Base-by-base conservation (phyloP, 495 filamentous ascomycete species). In the Neurospora sp. region DNA sequence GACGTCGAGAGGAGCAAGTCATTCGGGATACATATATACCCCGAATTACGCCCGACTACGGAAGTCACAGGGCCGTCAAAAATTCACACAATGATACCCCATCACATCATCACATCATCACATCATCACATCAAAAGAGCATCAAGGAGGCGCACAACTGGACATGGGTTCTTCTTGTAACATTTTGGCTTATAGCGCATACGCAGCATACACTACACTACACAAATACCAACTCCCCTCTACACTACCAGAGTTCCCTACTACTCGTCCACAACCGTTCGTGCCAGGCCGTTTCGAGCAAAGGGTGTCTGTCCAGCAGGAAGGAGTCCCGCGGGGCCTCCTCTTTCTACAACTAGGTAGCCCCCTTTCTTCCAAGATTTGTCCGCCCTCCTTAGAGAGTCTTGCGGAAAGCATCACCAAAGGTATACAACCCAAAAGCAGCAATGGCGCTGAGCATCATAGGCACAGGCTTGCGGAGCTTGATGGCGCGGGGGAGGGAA, bases 401-500 rank as follows among this genome's bases (percentile, higher is more conserved):
- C 66, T 77, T 74, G 31, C 81, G 81, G 70, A 81, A 89, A 7
- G 87, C 90, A 77, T 82, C 84, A 46, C 90, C 90, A 76, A 90
- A 92, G 14, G 84, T 87, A 73, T 79, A 83, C 73, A 92, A 75
- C 16, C 90, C 90, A 77, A 85, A 88, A 37, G 84, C 68, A 6
- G 90, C 89, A 72, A 92, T 74, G 69, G 91, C 69, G 76, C 91
- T 93, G 79, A 97, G 81, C 22, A 88, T 88, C 69, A 89, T 81
- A 14, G 94, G 94, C 73, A 97, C 86, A 3, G 91, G 89, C 87
- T 97, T 97, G 75, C 84, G 84, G 69, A 89, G 87, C 82, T 88
- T 90, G 71, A 98, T 88, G 9, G 93, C 96, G 61, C 96, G 86
- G 14, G 96, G 96, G 69, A 97, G 87, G 7, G 91, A 91, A 42